Evolutionary conservation across 192 early-diverging fungal genomes (phyloP).

Genomic region (Phlyctochytrium arcticum): DNA sequence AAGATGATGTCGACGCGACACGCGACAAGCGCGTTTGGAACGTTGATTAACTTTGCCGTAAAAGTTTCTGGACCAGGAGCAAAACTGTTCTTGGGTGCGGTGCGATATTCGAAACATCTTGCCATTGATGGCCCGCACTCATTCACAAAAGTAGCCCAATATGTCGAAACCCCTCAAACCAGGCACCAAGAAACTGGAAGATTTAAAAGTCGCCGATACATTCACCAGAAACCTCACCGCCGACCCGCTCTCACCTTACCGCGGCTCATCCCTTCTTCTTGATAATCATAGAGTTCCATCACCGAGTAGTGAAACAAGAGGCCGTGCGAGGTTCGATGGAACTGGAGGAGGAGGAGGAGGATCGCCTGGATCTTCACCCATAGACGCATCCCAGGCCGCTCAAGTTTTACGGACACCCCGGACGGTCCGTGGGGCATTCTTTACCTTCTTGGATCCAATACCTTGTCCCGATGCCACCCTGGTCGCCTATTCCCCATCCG

Average conservation of each 20-base stretch:
- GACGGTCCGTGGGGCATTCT: constrained; percentile 6
- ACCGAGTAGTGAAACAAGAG: too few relatives aligned
- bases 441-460: neutral
- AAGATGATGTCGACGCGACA: too few relatives aligned
- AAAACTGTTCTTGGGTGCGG: too few relatives aligned
- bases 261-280: too few relatives aligned
- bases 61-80: too few relatives aligned
- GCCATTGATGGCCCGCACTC: too few relatives aligned
- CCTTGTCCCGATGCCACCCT: constrained; percentile 1
- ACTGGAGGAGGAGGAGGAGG: neutral
- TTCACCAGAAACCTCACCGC: constrained; percentile 10
- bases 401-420: neutral
- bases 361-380: neutral
- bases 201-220: neutral
- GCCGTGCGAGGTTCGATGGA: neutral
- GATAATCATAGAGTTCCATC: too few relatives aligned
- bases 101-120: too few relatives aligned
- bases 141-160: too few relatives aligned
- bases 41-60: too few relatives aligned
- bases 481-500: neutral
- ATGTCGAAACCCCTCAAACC: too few relatives aligned
- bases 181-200: neutral
- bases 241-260: constrained; percentile 7
- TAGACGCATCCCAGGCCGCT: neutral
- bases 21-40: too few relatives aligned